Evolutionary conservation across 2,329 filamentous ascomycete genomes (phyloP).

Genomic region (Incumbomyces delicatus): DNA sequence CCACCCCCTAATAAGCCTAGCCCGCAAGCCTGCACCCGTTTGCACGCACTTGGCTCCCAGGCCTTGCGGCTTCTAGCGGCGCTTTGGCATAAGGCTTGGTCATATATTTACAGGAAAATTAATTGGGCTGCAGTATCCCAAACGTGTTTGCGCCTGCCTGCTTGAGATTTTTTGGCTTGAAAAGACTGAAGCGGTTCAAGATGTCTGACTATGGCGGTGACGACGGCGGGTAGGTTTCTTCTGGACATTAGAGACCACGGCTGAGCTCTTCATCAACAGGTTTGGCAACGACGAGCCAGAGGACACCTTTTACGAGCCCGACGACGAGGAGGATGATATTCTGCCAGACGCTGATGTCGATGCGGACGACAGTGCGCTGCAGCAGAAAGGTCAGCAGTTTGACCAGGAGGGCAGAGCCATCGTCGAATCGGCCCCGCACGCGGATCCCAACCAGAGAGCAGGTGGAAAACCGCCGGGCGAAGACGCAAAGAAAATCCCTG

Average conservation of each 20-base stretch:
- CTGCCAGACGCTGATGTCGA: conserved; percentile 40
- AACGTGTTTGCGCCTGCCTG: too few species aligned
- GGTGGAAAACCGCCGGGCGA: conserved; percentile 46
- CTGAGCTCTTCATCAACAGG: conserved; percentile 9
- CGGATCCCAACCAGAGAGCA: conserved; percentile 33
- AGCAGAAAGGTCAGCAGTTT: conserved; percentile 43
- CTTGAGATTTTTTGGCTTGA: too few species aligned
- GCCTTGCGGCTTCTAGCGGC: too few species aligned
- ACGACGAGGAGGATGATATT: conserved; percentile 49
- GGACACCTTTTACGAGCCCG: conserved; percentile 44
- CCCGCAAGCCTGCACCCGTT: too few species aligned
- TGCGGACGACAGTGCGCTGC: conserved; percentile 36
- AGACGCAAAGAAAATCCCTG: conserved; percentile 77
- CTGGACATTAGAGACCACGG: not conserved
- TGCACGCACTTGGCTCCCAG: too few species aligned
- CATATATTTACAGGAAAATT: not conserved
- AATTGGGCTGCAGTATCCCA: not conserved
- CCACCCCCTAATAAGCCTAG: too few species aligned
- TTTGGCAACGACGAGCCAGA: conserved; percentile 19
- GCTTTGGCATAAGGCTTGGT: not conserved
- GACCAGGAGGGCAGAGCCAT: conserved; percentile 43
- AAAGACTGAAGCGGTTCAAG: not conserved
- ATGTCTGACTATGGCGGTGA: conserved; percentile 71
- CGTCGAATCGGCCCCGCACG: conserved; percentile 40
- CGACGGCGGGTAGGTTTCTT: conserved; percentile 45